Evolutionary conservation across 1,284 basidiomycete genomes (phyloP).

Genomic region (Irpex sp.): DNA sequence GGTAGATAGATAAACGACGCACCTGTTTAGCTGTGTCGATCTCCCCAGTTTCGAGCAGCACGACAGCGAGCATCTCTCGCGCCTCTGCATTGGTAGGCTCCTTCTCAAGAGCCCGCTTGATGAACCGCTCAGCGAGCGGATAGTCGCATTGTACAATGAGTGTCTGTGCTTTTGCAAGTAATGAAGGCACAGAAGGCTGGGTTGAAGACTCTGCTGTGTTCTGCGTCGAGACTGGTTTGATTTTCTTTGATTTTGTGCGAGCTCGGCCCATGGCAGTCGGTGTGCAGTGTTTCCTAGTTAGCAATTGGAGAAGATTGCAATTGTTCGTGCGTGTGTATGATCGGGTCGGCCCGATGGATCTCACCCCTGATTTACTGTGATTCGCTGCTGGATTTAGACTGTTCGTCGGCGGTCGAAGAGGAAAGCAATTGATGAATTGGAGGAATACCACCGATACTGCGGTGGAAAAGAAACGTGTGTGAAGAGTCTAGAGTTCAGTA

Average conservation of each 20-base stretch:
- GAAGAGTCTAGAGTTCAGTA: not conserved
- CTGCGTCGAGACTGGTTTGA: slow-evolving; percentile 26
- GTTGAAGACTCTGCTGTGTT: slow-evolving; percentile 21
- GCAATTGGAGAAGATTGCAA: too few relatives aligned
- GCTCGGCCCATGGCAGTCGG: slow-evolving; percentile 56
- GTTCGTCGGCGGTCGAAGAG: too few relatives aligned
- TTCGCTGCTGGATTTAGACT: too few relatives aligned
- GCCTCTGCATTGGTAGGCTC: slow-evolving; percentile 68
- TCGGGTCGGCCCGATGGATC: too few relatives aligned
- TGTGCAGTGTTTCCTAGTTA: too few relatives aligned
- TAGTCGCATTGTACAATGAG: slow-evolving; percentile 84
- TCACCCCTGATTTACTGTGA: too few relatives aligned
- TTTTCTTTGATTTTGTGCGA: slow-evolving; percentile 51
- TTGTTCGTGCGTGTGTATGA: too few relatives aligned
- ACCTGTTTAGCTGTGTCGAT: slow-evolving; percentile 73
- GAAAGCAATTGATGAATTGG: too few relatives aligned
- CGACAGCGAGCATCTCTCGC: slow-evolving; percentile 77
- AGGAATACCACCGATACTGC: too few relatives aligned
- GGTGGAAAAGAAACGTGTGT: too few relatives aligned
- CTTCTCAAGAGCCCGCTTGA: slow-evolving; percentile 64
- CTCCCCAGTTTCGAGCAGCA: slow-evolving; percentile 77
- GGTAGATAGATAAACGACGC: slow-evolving; percentile 19
- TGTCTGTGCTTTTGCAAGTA: slow-evolving; percentile 74
- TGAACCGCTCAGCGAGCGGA: slow-evolving; percentile 74
- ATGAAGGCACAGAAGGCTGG: slow-evolving; percentile 41